Percentiles rank a stretch among this genome's conserved stretches.
Evolutionary conservation across 495 filamentous ascomycete species (phyloP).

Genomic region (Hamigera avellanea): DNA sequence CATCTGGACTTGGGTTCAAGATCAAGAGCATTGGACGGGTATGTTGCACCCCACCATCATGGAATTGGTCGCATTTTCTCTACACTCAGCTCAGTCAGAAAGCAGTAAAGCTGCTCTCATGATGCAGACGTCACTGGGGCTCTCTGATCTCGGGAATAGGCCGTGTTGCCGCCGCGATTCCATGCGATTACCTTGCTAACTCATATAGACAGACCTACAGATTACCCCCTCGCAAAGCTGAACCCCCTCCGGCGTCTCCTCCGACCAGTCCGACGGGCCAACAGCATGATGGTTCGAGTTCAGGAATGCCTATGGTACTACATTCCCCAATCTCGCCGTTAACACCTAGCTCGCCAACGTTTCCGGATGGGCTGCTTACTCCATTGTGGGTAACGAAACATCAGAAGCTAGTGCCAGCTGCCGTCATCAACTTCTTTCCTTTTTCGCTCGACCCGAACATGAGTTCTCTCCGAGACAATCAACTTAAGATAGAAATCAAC

Average conservation of each 20-base stretch:
- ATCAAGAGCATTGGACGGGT: conserved; percentile 71
- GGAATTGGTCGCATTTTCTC: no score
- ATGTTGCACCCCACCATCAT: conserved; percentile 21
- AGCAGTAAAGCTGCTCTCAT: no score
- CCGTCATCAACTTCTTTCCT: conserved; percentile 64
- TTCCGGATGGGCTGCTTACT: conserved; percentile 77
- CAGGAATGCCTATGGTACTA: conserved; percentile 37
- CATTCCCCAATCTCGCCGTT: conserved; percentile 87
- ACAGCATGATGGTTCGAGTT: conserved; percentile 29
- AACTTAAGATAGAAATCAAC: conserved; percentile 81
- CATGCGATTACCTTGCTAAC: background rate
- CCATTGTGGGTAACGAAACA: conserved; percentile 77
- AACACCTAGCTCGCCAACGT: conserved; percentile 65
- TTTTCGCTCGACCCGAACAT: conserved; percentile 58
- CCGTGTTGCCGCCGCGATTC: background rate
- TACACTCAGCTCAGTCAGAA: no score
- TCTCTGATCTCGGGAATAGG: background rate
- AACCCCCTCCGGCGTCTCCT: conserved; percentile 38
- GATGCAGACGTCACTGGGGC: background rate
- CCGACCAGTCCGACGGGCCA: conserved; percentile 38
- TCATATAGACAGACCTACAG: conserved; percentile 36
- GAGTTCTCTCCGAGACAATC: conserved; percentile 67
- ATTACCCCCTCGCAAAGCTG: conserved; percentile 52
- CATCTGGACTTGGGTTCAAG: conserved; percentile 35
- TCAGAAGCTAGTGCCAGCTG: conserved; percentile 65